Base-by-base conservation (phyloP, 176 grass and related monocot species). In the Avena sativa region DNA sequence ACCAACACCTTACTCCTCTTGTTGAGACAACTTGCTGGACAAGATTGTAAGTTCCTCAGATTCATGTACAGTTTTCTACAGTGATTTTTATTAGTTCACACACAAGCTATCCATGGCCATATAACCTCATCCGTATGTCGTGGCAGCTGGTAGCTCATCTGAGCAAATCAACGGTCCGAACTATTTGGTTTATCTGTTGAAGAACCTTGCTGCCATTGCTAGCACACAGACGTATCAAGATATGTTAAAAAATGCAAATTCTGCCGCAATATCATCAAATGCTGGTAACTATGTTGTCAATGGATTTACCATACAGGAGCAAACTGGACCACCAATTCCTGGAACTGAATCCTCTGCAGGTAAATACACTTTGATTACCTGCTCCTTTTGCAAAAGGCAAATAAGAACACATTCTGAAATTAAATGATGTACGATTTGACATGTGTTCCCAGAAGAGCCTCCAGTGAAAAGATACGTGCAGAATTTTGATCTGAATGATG, bases 401-500 rank as follows among this genome's bases (percentile, higher is more conserved):
- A 76, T 74, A 44, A 68, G 34, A 30, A 49, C n/a, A 56, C 81
- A 78, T 60, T 44, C 30, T 72, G 76, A 70, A 79, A 85, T 21
- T 46, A 84, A 65, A 81, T 83, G 65, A 53, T 81, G 38, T 12
- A 21, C 68, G 12, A 23, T 74, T 57, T 90, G 28, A 61, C 51
- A 17, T 93, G 15, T 80, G 21, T 71, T 80, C 55, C 58, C 66
- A 83, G 77, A 82, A 89, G 91, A 74, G 26, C 61, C 63, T 89
- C 25, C 82, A 23, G 49, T 14, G 12, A 78, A 88, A 80, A 84
- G 75, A 17, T 38, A 25, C 48, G 64, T 90, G 26, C 76, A 83
- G 44, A 84, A 91, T 84, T 98, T 98, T 65, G 96, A 98, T 85
- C 86, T 98, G 86, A 98, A 98, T 83, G 64, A 89, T 86, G 51